Base-by-base conservation (phyloP, 2,329 filamentous ascomycete genomes). In the Chaetomiaceae sp. region DNA sequence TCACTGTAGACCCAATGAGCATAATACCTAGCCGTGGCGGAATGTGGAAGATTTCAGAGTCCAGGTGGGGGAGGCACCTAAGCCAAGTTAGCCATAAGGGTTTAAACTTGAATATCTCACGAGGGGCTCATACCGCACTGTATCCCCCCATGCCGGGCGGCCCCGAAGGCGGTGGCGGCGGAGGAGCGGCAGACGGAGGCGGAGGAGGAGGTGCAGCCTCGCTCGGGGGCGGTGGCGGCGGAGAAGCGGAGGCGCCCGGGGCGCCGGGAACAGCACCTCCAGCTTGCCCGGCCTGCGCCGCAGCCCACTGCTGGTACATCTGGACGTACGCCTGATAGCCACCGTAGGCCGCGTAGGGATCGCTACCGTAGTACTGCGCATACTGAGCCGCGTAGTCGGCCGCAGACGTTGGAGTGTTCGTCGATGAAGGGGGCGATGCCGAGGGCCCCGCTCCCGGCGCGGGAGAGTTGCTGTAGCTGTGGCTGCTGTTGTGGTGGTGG, bases 281-380 rank as follows among this genome's bases (percentile, higher is more conserved):
- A 38, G 72, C 71, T 57, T 45, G 42, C n/a, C 40, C 36, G 15
- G 38, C 27, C 77, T 78, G 76, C 12, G 70, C 71, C 15, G 76
- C 76, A 55, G 79, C 79, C 57, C 85, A 85, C 58, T 87, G 82
- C 60, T 87, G 81, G 57, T 88, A 88, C 66, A 86, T 83, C 57
- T 86, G 83, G 53, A 77, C 70, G 56, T 83, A 83, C 35, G 84
- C 86, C 57, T 83, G 78, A 66, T 93, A 96, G 45, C 91, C 91
- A 52, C 91, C 91, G 58, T 93, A 96, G 8, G 86, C 82, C 34
- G 88, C 88, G 64, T 96, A 96, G 0, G 90, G 91, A 60, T 96
- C 60, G 20, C 49, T 69, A 52, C 74, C 75, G 51, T 90, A 91
- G 65, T 94, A 93, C 63, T 89, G 84, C 3, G 86, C 84, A 63